phyloP scores from a whole-genome alignment of 2,329 filamentous ascomycete genomes.

The Pyrenophora tritici-repentis region DNA sequence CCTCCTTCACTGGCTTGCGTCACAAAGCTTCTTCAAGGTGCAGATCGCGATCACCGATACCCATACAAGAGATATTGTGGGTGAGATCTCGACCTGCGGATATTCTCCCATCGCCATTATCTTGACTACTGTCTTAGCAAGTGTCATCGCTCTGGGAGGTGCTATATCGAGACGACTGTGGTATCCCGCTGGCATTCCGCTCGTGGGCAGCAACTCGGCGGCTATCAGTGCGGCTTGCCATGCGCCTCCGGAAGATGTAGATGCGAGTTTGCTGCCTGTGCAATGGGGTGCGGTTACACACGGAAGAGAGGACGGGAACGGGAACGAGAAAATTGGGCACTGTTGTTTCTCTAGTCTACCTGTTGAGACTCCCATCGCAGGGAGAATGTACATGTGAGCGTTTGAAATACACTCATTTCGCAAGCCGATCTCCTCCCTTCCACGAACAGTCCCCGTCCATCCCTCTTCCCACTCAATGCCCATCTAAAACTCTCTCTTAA shows the following conservation, averaged over 20 bases:
- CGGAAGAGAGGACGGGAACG: not conserved
- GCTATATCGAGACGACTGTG: constrained; percentile 14
- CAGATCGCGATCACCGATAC: not conserved
- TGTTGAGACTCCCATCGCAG: constrained; percentile 14
- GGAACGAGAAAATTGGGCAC: constrained; percentile 17
- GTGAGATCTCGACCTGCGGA: constrained; percentile 11
- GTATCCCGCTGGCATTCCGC: constrained; percentile 32
- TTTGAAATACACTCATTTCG: not conserved
- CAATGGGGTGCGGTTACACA: constrained; percentile 34
- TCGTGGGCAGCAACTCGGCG: constrained; percentile 35
- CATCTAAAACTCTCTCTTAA: constrained; percentile 3
- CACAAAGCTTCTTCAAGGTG: constrained; percentile 48
- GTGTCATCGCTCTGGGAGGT: constrained; percentile 14
- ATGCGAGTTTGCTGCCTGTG: constrained; percentile 24
- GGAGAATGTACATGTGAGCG: constrained; percentile 16
- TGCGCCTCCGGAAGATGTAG: constrained; percentile 15
- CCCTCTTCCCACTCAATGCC: too few species aligned
- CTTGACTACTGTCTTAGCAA: constrained; percentile 10
- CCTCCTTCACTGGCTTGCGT: constrained; percentile 52
- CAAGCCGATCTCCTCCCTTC: not conserved
- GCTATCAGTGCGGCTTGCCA: constrained; percentile 46
- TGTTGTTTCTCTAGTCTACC: constrained; percentile 26
- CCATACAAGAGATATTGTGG: not conserved
- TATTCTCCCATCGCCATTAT: constrained; percentile 18
- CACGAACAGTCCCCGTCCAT: not conserved